Evolutionary conservation across 805 yeast species (phyloP).

Genomic region (Priceomyces medius): DNA sequence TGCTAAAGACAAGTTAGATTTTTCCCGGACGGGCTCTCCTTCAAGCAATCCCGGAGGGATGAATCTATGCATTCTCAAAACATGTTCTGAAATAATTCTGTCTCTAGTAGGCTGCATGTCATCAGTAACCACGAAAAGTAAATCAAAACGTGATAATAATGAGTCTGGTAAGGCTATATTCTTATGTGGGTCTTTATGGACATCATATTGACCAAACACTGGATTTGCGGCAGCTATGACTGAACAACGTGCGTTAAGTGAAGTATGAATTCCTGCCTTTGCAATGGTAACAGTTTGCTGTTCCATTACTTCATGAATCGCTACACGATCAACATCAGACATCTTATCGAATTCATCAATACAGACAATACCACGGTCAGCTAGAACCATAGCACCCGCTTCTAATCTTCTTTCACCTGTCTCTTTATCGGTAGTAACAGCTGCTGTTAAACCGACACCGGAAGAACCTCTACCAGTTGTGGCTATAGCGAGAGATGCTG

Average conservation of each 20-base stretch:
- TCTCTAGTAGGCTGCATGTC: conserved; percentile 85
- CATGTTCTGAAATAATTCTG: conserved; percentile 89
- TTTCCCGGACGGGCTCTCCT: conserved; percentile 92
- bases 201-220: conserved; percentile 93
- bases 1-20: conserved; percentile 64
- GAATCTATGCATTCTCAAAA: conserved; percentile 87
- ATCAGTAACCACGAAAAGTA: conserved; percentile 92
- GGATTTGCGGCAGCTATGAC: conserved; percentile 99
- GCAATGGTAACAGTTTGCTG: conserved; percentile 98
- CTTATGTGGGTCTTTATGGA: conserved; percentile 92
- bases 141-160: conserved; percentile 91
- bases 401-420: conserved; percentile 95
- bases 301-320: conserved; percentile 99
- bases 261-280: conserved; percentile 96
- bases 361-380: conserved; percentile 96
- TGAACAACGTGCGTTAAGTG: conserved; percentile 93
- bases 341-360: conserved; percentile 98
- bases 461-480: conserved; percentile 99
- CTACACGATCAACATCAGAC: conserved; percentile 95
- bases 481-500: conserved; percentile 94
- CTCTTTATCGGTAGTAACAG: conserved; percentile 93
- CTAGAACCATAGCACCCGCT: conserved; percentile 99
- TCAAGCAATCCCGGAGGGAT: conserved; percentile 84
- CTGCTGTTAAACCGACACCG: conserved; percentile 99
- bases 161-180: conserved; percentile 98